Evolutionary conservation across 2,329 filamentous ascomycete species (phyloP).

Genomic region (Cryoendolithus antarcticus): DNA sequence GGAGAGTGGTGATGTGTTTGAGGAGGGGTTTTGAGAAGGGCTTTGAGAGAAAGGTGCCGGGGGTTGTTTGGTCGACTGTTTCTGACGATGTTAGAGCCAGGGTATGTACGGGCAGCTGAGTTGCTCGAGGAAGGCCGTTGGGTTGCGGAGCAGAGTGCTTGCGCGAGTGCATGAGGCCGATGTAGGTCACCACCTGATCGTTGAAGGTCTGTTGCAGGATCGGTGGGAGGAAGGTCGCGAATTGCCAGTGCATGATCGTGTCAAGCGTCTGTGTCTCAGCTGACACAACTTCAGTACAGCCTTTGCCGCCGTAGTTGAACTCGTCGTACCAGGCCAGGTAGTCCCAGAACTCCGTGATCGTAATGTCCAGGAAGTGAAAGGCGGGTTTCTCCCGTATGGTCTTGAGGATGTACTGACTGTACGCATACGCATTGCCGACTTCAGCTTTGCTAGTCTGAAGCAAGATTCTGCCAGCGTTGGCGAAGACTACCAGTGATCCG

Average conservation of each 20-base stretch:
- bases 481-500: slow-evolving; percentile 91
- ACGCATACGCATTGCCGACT: slow-evolving; percentile 91
- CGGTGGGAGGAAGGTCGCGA: slow-evolving; percentile 73
- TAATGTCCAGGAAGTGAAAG: slow-evolving; percentile 93
- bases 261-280: slow-evolving; percentile 69
- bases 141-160: slow-evolving; percentile 50
- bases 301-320: slow-evolving; percentile 96
- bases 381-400: slow-evolving; percentile 90
- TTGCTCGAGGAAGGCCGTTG: slow-evolving; percentile 41
- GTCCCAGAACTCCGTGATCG: slow-evolving; percentile 99
- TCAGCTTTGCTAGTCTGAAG: slow-evolving; percentile 94
- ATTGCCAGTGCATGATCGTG: slow-evolving; percentile 97
- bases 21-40: slow-evolving; percentile 80
- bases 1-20: slow-evolving; percentile 71
- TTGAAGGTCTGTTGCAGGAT: slow-evolving; percentile 76
- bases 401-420: slow-evolving; percentile 94
- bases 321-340: slow-evolving; percentile 98
- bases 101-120: slow-evolving; percentile 47
- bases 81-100: slow-evolving; percentile 41
- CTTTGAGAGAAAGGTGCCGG: slow-evolving; percentile 58
- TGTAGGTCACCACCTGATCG: slow-evolving; percentile 88
- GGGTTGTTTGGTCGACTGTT: slow-evolving; percentile 44
- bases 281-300: slow-evolving; percentile 67
- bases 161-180: slow-evolving; percentile 80
- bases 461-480: slow-evolving; percentile 75